Percentiles rank a stretch among this genome's conserved stretches.
Conservation (phyloP, 164 flowering plant species). For the Vitis rotundifolia region DNA sequence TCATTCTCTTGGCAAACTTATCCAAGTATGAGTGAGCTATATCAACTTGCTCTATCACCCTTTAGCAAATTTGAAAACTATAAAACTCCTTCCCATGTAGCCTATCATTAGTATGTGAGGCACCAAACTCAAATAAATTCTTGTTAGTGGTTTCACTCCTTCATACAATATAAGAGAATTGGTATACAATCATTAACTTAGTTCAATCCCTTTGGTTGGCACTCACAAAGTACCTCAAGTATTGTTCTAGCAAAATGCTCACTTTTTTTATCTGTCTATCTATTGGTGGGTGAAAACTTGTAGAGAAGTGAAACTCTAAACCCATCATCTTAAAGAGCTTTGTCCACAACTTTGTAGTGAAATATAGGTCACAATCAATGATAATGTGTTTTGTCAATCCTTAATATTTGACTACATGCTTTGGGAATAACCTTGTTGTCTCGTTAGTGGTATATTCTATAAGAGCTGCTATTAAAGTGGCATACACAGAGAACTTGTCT, state of each 20-base stretch:
- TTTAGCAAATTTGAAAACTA: too few species aligned
- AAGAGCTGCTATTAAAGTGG: not conserved
- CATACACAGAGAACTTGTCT: slow-evolving; percentile 12
- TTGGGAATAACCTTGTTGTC: not conserved
- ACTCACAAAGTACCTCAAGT: not conserved
- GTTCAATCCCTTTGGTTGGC: not conserved
- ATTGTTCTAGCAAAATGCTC: not conserved
- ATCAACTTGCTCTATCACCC: too few species aligned
- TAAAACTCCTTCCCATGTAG: too few species aligned
- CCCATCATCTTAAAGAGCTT: not conserved
- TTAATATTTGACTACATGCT: slow-evolving; percentile 10
- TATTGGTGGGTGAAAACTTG: not conserved
- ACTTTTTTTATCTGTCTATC: not conserved
- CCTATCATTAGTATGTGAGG: too few species aligned
- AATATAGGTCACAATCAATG: not conserved
- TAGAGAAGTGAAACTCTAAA: not conserved
- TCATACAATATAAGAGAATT: not conserved
- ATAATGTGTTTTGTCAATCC: not conserved
- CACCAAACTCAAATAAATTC: not conserved
- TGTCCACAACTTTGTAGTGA: not conserved
- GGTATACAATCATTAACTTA: not conserved
- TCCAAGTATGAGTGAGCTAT: too few species aligned
- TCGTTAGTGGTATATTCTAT: not conserved
- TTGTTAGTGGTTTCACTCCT: not conserved
- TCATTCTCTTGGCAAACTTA: too few species aligned